Conservation (phyloP, 306 rosid species). For the Trifolium subterraneum region DNA sequence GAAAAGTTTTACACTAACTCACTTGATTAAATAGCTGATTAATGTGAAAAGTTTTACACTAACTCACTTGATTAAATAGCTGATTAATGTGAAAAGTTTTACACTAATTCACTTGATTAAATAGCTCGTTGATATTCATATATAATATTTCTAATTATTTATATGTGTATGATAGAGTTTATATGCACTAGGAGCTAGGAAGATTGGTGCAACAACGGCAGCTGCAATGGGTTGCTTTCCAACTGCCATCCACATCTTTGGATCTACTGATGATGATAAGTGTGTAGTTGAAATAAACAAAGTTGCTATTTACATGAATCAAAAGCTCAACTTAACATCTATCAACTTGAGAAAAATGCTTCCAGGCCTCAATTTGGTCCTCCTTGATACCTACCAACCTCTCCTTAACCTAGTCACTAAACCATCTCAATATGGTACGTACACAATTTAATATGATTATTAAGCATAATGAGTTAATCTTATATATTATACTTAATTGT, state of each 20-base stretch:
- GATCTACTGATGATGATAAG: background rate
- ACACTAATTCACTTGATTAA: no score
- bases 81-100: no score
- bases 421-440: constrained; percentile 45
- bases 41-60: no score
- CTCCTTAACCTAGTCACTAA: constrained; percentile 57
- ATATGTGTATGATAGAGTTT: no score
- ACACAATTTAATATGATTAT: background rate
- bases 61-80: no score
- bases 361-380: background rate
- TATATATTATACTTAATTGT: no score
- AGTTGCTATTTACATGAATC: background rate
- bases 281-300: background rate
- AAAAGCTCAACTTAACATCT: background rate
- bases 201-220: background rate
- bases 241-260: background rate
- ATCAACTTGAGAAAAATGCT: background rate
- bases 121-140: no score
- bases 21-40: no score
- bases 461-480: no score
- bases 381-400: constrained; percentile 64
- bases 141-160: no score
- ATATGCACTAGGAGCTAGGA: constrained; percentile 9
- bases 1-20: no score
- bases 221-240: constrained; percentile 1